Conservation (phyloP, 169 alveolate species). For the Eimeria brunetti region DNA sequence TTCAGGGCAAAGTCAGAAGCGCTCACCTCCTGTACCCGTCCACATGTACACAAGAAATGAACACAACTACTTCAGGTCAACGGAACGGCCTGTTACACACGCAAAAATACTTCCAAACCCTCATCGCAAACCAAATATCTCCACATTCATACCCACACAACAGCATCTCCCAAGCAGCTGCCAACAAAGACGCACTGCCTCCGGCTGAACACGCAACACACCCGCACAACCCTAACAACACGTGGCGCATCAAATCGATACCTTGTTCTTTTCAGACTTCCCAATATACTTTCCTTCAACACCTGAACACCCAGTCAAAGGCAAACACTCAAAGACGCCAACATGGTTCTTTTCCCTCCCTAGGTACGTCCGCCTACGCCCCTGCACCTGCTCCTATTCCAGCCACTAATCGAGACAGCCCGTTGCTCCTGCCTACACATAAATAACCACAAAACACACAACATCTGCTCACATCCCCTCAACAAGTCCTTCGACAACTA, state of each 20-base stretch:
- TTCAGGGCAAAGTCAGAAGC: background rate
- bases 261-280: background rate
- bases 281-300: background rate
- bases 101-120: too few relatives aligned
- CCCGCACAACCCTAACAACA: background rate
- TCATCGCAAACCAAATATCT: background rate
- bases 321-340: background rate
- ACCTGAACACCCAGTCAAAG: background rate
- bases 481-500: background rate
- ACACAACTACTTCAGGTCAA: too few relatives aligned
- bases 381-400: background rate
- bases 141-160: background rate
- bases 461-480: background rate
- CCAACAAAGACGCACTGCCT: background rate
- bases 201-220: background rate
- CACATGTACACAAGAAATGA: background rate
- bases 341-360: background rate
- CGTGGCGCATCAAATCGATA: background rate
- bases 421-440: background rate
- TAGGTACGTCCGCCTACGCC: background rate
- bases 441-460: background rate
- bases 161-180: background rate
- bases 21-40: slow-evolving; percentile 5
- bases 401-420: background rate
- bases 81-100: too few relatives aligned